phyloP scores from a whole-genome alignment of 495 filamentous ascomycete species.

The Choiromyces venosus region DNA sequence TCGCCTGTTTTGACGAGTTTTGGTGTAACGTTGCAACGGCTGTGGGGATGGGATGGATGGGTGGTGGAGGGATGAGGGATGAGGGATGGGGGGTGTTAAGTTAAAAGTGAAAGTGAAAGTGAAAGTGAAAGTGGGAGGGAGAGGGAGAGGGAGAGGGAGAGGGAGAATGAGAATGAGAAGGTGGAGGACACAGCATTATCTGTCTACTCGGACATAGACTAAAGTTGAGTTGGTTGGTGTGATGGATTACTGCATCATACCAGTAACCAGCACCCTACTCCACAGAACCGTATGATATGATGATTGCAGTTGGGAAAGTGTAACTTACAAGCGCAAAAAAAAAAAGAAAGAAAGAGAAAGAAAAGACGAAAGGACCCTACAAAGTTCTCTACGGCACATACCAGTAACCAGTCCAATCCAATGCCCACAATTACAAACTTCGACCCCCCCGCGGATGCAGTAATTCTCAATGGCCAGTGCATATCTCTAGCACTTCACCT shows the following conservation, averaged over 20 bases:
- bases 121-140: no score
- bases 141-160: no score
- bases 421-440: not conserved
- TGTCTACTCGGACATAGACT: no score
- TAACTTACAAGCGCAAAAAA: not conserved
- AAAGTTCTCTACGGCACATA: not conserved
- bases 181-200: no score
- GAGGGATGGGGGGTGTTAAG: not conserved
- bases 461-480: not conserved
- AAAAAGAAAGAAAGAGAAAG: no score
- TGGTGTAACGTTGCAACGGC: slow-evolving; percentile 32
- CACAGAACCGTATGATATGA: not conserved
- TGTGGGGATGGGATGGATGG: not conserved
- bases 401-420: not conserved
- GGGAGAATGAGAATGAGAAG: no score
- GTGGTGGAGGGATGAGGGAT: not conserved
- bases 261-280: no score
- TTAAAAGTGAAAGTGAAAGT: no score
- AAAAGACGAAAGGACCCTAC: not conserved
- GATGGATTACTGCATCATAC: no score
- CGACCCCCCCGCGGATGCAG: not conserved
- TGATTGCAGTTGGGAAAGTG: not conserved
- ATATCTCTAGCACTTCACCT: not conserved
- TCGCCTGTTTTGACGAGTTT: slow-evolving; percentile 26
- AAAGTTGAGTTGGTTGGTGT: no score